These are phyloP conservation scores for Poronia punctata DNA, from an alignment of 495 filamentous ascomycete genomes.

Conservation along the genomic window DNA sequence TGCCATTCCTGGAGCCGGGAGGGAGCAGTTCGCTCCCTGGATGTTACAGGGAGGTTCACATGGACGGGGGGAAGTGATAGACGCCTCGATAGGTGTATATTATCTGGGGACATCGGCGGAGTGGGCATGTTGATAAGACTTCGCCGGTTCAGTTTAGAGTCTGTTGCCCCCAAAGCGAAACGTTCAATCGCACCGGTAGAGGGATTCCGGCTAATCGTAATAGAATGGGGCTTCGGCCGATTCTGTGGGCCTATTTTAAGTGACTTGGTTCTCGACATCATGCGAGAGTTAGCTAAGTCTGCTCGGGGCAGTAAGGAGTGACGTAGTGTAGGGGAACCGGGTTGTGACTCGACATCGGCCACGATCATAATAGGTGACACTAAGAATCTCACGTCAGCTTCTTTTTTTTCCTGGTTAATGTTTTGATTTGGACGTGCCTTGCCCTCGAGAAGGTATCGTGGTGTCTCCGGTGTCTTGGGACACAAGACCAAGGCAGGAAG, in stretches of 20 bases:
- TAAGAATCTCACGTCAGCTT: too few relatives aligned
- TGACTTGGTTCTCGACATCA: slow-evolving; percentile 3
- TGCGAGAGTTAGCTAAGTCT: slow-evolving; percentile 1
- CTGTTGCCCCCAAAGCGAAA: not conserved
- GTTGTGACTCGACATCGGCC: slow-evolving; percentile 13
- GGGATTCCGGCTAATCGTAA: slow-evolving; percentile 17
- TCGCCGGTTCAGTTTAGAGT: slow-evolving; percentile 11
- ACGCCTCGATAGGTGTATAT: slow-evolving; percentile 4
- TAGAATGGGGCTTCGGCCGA: slow-evolving; percentile 11
- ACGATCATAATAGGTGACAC: slow-evolving; percentile 21
- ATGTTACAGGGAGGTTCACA: slow-evolving; percentile 5
- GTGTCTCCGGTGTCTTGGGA: too few relatives aligned
- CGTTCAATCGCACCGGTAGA: slow-evolving; percentile 15
- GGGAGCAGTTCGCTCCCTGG: not conserved
- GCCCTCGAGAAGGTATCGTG: too few relatives aligned
- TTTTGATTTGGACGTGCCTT: too few relatives aligned
- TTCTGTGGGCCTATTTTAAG: slow-evolving; percentile 13
- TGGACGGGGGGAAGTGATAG: slow-evolving; percentile 8
- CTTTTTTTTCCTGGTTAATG: not conserved
- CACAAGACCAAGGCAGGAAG: too few relatives aligned
- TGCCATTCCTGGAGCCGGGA: slow-evolving; percentile 2
- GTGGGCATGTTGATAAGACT: slow-evolving; percentile 18
- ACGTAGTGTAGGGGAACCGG: slow-evolving; percentile 5
- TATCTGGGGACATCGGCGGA: slow-evolving; percentile 12
- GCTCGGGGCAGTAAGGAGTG: slow-evolving; percentile 1